Evolutionary conservation across 306 rosid genomes (phyloP).

Genomic region (Mucuna pruriens): DNA sequence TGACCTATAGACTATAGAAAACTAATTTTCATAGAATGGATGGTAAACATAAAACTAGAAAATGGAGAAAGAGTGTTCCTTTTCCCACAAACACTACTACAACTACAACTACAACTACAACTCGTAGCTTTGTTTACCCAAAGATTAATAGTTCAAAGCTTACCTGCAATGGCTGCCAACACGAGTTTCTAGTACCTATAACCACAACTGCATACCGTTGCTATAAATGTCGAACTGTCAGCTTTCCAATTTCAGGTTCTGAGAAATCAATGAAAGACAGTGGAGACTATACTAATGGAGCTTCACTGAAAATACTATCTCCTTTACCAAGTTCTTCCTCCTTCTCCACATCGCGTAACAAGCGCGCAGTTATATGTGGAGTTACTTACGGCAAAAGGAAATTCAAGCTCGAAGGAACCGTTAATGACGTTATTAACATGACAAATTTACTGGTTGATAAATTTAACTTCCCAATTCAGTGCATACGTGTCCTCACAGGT

Average conservation of each 20-base stretch:
- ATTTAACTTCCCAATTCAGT: constrained; percentile 42
- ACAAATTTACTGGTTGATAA: constrained; percentile 40
- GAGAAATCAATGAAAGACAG: background rate
- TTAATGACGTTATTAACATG: constrained; percentile 68
- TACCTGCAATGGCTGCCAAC: constrained; percentile 27
- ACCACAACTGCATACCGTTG: constrained; percentile 14
- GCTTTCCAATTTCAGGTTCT: background rate
- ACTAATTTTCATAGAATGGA: constrained; percentile 23
- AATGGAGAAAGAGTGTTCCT: constrained; percentile 13
- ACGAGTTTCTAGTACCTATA: background rate
- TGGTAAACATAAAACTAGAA: background rate
- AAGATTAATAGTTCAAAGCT: constrained; percentile 7
- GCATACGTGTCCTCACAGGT: constrained; percentile 76
- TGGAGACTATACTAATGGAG: background rate
- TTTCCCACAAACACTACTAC: background rate
- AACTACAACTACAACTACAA: too few species aligned
- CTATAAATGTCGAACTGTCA: background rate
- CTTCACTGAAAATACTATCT: background rate
- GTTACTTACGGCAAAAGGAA: constrained; percentile 53
- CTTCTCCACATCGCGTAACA: constrained; percentile 6
- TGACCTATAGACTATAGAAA: background rate
- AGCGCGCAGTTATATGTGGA: constrained; percentile 79
- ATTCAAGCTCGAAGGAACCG: constrained; percentile 61
- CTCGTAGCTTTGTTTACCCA: background rate
- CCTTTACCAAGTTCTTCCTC: background rate